phyloP scores from a whole-genome alignment of 2,329 filamentous ascomycete species.

The Epichloe scottii region DNA sequence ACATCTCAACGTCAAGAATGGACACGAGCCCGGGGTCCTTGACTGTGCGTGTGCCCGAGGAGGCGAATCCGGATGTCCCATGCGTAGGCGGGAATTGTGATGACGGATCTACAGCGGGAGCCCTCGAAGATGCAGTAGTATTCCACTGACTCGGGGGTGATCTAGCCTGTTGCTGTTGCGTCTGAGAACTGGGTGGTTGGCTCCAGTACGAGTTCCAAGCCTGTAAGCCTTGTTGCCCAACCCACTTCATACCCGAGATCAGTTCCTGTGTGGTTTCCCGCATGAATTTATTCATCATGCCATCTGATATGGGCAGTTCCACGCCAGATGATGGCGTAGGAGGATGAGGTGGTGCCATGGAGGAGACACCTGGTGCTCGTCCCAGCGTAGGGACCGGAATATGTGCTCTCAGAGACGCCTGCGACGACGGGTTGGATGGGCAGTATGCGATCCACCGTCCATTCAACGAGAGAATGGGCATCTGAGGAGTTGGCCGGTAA shows the following conservation, averaged over 20 bases:
- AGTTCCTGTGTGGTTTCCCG: slow-evolving; percentile 69
- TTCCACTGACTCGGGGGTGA: slow-evolving; percentile 37
- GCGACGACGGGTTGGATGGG: slow-evolving; percentile 58
- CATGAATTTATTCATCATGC: slow-evolving; percentile 63
- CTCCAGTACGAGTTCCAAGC: slow-evolving; percentile 77
- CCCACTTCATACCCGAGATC: slow-evolving; percentile 62
- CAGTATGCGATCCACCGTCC: slow-evolving; percentile 70
- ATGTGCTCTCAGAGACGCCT: slow-evolving; percentile 56
- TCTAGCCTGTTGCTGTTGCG: slow-evolving; percentile 30
- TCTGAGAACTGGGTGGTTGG: slow-evolving; percentile 29
- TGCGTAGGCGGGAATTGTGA: slow-evolving; percentile 65
- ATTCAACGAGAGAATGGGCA: slow-evolving; percentile 55
- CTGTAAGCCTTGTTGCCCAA: slow-evolving; percentile 63
- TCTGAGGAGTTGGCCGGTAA: slow-evolving; percentile 33
- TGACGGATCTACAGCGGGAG: slow-evolving; percentile 31
- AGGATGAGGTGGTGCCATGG: slow-evolving; percentile 55
- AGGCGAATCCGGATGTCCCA: slow-evolving; percentile 32
- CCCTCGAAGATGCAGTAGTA: slow-evolving; percentile 20
- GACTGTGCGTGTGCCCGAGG: slow-evolving; percentile 34
- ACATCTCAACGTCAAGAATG: slow-evolving; percentile 54
- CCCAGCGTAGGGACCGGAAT: slow-evolving; percentile 43
- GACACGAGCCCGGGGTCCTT: slow-evolving; percentile 65
- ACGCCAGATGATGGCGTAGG: slow-evolving; percentile 54
- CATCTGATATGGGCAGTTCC: slow-evolving; percentile 60
- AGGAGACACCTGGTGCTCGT: slow-evolving; percentile 42